Base-by-base conservation (phyloP, 495 filamentous ascomycete species). In the Trichoderma gamsii region DNA sequence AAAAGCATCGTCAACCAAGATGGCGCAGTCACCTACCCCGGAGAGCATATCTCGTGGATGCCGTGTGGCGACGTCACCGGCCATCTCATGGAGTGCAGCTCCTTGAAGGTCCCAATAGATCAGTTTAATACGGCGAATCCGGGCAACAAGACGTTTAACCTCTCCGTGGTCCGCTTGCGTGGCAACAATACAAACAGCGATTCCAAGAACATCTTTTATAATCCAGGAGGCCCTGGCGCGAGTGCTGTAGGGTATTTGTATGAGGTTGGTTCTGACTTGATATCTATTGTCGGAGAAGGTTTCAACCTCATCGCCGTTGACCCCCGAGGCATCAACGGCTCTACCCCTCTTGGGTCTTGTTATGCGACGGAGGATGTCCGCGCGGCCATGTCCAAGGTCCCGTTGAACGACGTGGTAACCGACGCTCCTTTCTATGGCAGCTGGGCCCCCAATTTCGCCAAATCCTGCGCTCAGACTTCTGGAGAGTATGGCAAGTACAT, bases 241-340 rank as follows among this genome's bases (percentile, higher is more conserved):
- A 77, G 78, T 35, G 81, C 80, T 2, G 72, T 76, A 25, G 69
- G 74, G 4, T 76, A 78, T 23, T 27, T 83, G 16, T 71, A 77
- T 64, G 72, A 74, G 13, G 65, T 66, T 1, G 79, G 80, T 46
- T 72, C 69, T 11, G 70, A 71, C 23, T 69, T 83, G 11, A 73
- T 66, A 63, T 65, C 71, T 21, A 74, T 83, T 21, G 64, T 82
- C 41, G 81, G 81, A 67, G 78, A 81, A 29, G 75, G 70, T 15
- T 79, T 79, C 71, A 78, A 83, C 70, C 71, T 83, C 16, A 69
- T 83, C 11, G 72, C 74, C 59, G 82, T 81, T 70, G 80, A 82
- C 65, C 81, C 81, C 3, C 79, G 81, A 64, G 79, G 81, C 18
- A 72, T 82, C 25, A 81, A 81, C 69, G 71, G 72, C 23, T 80